A percentile compares a stretch with the other conserved stretches of the same genome.
Evolutionary conservation across 495 filamentous ascomycete species (phyloP).

Genomic region (Pyrenula aspistea): DNA sequence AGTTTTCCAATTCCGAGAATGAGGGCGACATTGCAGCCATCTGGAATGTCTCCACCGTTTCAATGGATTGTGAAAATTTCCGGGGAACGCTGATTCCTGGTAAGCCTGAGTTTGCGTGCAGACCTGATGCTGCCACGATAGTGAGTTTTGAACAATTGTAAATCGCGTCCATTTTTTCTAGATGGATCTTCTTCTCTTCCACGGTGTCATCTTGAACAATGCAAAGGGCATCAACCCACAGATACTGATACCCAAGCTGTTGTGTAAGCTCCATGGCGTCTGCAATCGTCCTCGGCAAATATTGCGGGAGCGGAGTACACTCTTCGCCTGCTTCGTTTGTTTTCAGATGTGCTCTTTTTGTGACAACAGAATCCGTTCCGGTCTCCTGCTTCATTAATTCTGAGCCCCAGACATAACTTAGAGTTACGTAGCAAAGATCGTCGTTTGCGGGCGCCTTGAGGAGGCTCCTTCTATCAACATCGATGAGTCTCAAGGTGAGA

Average conservation of each 20-base stretch:
- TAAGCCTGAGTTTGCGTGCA: slow-evolving; percentile 2
- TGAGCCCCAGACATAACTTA: slow-evolving; percentile 1
- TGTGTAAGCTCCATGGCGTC: slow-evolving; percentile 2
- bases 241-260: slow-evolving; percentile 3
- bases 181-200: background rate
- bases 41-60: background rate
- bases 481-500: background rate
- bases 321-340: background rate
- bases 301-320: background rate
- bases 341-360: background rate
- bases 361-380: background rate
- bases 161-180: slow-evolving; percentile 4
- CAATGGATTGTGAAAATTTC: background rate
- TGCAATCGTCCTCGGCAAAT: slow-evolving; percentile 1
- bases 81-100: background rate
- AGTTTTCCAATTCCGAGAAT: slow-evolving; percentile 1
- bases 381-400: background rate
- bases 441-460: background rate
- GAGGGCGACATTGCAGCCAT: slow-evolving; percentile 1
- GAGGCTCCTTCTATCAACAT: background rate
- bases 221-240: slow-evolving; percentile 4
- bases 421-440: background rate
- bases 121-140: slow-evolving; percentile 4
- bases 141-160: slow-evolving; percentile 4
- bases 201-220: slow-evolving; percentile 1